A percentile compares a stretch with the other conserved stretches of the same genome.
Conservation (phyloP, 192 early-diverging fungal genomes). For the Backusella circina region DNA sequence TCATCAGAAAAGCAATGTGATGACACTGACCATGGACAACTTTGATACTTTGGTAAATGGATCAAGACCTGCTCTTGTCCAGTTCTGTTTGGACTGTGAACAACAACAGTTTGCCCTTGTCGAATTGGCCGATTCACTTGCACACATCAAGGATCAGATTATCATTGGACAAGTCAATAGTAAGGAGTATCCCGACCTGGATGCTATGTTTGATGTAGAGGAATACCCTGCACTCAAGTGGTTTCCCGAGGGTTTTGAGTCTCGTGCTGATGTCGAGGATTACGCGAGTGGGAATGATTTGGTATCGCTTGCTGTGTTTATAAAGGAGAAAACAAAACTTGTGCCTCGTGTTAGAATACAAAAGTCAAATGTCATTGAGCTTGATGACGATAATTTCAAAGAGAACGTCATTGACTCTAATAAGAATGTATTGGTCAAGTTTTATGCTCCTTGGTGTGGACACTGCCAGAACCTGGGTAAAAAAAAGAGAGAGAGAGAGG, state of each 20-base stretch:
- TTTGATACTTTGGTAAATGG: constrained; percentile 72
- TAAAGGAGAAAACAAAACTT: constrained; percentile 80
- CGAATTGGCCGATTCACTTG: constrained; percentile 73
- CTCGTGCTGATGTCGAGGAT: constrained; percentile 61
- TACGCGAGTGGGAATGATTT: constrained; percentile 82
- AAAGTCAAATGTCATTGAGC: constrained; percentile 59
- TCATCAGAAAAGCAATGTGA: constrained; percentile 35
- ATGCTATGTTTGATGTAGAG: constrained; percentile 64
- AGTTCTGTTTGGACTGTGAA: constrained; percentile 86
- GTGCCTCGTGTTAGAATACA: constrained; percentile 68
- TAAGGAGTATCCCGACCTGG: constrained; percentile 83
- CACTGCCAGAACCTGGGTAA: constrained; percentile 68
- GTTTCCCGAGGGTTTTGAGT: constrained; percentile 78
- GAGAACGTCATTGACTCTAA: constrained; percentile 61
- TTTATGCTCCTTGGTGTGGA: constrained; percentile 92
- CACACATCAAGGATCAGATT: constrained; percentile 65
- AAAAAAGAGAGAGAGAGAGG: background rate
- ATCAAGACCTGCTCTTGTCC: constrained; percentile 72
- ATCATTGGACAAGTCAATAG: constrained; percentile 88
- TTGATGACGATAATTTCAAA: constrained; percentile 77
- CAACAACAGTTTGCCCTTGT: constrained; percentile 55
- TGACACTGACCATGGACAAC: constrained; percentile 49
- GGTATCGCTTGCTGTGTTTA: constrained; percentile 69
- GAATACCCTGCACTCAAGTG: constrained; percentile 92
- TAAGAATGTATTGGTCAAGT: constrained; percentile 85